phyloP scores from a whole-genome alignment of 306 rosid species.

The Glycine soja region DNA sequence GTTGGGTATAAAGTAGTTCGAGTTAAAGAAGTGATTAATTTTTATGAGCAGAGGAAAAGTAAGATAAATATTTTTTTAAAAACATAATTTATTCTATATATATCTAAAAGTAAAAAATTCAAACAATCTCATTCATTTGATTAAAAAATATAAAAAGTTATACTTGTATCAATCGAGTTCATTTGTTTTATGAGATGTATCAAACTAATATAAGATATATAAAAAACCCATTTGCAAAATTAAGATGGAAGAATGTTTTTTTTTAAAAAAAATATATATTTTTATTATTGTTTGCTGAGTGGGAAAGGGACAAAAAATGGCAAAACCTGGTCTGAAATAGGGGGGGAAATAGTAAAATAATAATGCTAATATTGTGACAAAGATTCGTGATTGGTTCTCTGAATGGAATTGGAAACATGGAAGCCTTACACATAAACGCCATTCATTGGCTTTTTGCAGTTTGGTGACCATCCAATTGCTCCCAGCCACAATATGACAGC shows the following conservation, averaged over 20 bases:
- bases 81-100: no score
- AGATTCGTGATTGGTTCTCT: slow-evolving; percentile 22
- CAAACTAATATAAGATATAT: no score
- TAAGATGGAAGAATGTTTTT: background rate
- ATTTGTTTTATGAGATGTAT: no score
- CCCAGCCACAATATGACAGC: slow-evolving; percentile 45
- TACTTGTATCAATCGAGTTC: no score
- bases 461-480: slow-evolving; percentile 54
- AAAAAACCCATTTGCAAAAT: background rate
- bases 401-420: background rate
- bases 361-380: background rate
- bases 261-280: background rate
- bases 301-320: slow-evolving; percentile 14
- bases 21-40: no score
- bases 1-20: no score
- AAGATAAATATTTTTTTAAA: no score
- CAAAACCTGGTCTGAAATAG: background rate
- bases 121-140: no score
- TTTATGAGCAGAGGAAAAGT: no score
- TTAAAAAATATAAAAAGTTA: no score
- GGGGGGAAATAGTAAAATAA: slow-evolving; percentile 36
- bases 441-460: slow-evolving; percentile 4
- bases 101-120: no score
- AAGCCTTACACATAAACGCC: no score
- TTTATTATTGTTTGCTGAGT: slow-evolving; percentile 9